Conservation (phyloP, 345 rosid genomes). For the Acer saccharum region DNA sequence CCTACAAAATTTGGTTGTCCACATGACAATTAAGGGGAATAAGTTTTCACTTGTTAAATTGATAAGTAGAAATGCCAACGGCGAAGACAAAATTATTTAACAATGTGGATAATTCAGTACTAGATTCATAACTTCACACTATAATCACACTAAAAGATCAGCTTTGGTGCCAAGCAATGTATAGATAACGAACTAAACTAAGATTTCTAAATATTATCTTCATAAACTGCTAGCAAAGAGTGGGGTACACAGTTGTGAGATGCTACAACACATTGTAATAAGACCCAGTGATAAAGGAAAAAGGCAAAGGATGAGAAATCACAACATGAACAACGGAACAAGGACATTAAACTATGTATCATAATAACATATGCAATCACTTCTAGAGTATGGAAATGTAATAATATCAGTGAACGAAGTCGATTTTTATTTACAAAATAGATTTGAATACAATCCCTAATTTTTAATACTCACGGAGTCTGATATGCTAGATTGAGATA, state of each 20-base stretch:
- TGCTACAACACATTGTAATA: background rate
- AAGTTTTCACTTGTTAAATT: background rate
- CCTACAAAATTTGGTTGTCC: background rate
- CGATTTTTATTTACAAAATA: background rate
- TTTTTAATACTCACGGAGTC: background rate
- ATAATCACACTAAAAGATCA: background rate
- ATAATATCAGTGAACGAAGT: background rate
- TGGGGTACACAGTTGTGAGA: background rate
- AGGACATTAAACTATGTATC: background rate
- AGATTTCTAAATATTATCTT: background rate
- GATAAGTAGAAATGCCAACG: background rate
- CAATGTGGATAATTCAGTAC: background rate
- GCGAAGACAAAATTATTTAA: background rate
- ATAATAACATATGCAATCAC: background rate
- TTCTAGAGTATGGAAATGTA: background rate
- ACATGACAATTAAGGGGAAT: background rate
- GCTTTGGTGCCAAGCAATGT: background rate
- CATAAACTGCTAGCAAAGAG: background rate
- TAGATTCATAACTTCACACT: background rate
- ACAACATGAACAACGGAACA: background rate
- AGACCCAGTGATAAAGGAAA: background rate
- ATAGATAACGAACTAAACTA: background rate
- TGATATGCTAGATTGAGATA: background rate
- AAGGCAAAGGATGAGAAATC: background rate
- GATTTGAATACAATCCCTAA: background rate